phyloP scores from a whole-genome alignment of 2,329 filamentous ascomycete genomes.

The Neophaeococcomyces mojaviensis region DNA sequence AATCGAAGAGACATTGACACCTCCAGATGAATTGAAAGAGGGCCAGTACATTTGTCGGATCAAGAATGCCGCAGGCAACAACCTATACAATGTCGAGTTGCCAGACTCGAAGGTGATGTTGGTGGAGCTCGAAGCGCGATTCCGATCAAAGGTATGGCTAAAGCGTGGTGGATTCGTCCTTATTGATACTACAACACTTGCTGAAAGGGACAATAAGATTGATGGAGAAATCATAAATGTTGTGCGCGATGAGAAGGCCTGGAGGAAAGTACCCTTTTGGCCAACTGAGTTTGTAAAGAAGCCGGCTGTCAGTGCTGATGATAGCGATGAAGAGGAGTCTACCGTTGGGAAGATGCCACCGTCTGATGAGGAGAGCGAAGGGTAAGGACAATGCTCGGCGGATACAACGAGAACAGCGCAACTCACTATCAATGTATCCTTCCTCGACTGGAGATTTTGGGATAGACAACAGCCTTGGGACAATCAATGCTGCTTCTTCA shows the following conservation, averaged over 20 bases:
- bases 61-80: slow-evolving; percentile 78
- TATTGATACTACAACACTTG: slow-evolving; percentile 59
- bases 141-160: slow-evolving; percentile 90
- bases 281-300: slow-evolving; percentile 69
- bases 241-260: slow-evolving; percentile 81
- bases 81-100: slow-evolving; percentile 71
- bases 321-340: slow-evolving; percentile 68
- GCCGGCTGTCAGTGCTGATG: slow-evolving; percentile 47
- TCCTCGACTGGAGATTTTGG: too few relatives aligned
- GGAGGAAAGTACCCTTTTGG: slow-evolving; percentile 88
- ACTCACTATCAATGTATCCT: too few relatives aligned
- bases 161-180: slow-evolving; percentile 82
- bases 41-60: slow-evolving; percentile 65
- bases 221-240: slow-evolving; percentile 88
- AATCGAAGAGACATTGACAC: slow-evolving; percentile 60
- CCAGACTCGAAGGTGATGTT: slow-evolving; percentile 60
- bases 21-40: slow-evolving; percentile 48
- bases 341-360: slow-evolving; percentile 79
- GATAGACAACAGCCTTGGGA: too few relatives aligned
- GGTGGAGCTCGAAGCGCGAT: slow-evolving; percentile 74
- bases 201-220: slow-evolving; percentile 66
- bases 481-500: slow-evolving; percentile 9
- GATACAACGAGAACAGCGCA: too few relatives aligned
- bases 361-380: slow-evolving; percentile 62
- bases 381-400: neutral